Base-by-base conservation (phyloP, 2,329 filamentous ascomycete genomes). In the Macrophomina phaseolina region DNA sequence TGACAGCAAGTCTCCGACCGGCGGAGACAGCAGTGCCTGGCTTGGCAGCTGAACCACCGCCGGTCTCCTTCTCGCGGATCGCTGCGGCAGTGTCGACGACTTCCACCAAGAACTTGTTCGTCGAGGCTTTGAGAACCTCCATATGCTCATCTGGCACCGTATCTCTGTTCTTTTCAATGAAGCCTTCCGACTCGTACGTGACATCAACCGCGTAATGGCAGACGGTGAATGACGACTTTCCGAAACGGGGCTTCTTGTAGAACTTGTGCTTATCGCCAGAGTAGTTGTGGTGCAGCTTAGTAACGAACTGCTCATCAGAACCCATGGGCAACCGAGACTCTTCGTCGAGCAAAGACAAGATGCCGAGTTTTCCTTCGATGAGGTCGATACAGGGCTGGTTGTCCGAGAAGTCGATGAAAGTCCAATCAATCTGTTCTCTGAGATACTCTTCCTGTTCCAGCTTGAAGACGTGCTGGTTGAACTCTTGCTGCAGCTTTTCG, bases 401-500 rank as follows among this genome's bases (percentile, higher is more conserved):
- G 81, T 99, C 95, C 5, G 94, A 97, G 80, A 99, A 99, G 77
- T 99, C 95, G 77, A 99, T 99, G 77, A 99, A 99, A 9, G 92
- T 97, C 95, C 95, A 99, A 81, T 98, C 94, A 71, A 99, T 99
- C 81, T 98, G 86, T 81, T 99, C 95, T 65, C 90, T 89, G 48
- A 97, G 87, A 77, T 99, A 99, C 80, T 99, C 95, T 78, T 99
- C 95, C 78, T 99, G 95, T 79, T 99, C 95, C 28, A 99, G 87
- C 80, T 98, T 97, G 87, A 99, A 99, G 42, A 99, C 95, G 76
- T 99, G 95, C 78, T 96, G 93, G 81, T 99, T 99, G 85, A 99
- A 99, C 78, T 98, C 94, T 79, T 99, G 95, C 78, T 99, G 95
- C 65, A 99, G 84, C 81, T 99, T 99, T 81, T 99, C 95, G 80